Evolutionary conservation across 768 basidiomycete species (phyloP).

Genomic region (Astraeus odoratus): DNA sequence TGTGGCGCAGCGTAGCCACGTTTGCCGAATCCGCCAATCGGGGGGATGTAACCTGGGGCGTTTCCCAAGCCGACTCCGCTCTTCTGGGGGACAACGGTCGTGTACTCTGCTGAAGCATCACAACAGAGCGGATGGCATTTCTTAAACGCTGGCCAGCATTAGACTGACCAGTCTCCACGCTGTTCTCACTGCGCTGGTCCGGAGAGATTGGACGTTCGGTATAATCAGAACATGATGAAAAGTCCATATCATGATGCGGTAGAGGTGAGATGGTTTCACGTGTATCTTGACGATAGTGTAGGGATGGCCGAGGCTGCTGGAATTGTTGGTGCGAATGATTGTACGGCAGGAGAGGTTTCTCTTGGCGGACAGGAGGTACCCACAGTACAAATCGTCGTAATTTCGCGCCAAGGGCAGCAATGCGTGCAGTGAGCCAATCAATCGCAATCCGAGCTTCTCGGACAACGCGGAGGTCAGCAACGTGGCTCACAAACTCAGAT

Average conservation of each 20-base stretch:
- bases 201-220: conserved; percentile 22
- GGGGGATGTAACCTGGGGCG: conserved; percentile 24
- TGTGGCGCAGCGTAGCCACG: conserved; percentile 30
- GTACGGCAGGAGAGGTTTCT: conserved; percentile 17
- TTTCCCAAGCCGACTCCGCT: conserved; percentile 25
- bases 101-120: conserved; percentile 34
- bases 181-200: conserved; percentile 24
- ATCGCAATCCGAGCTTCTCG: conserved; percentile 18
- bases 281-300: conserved; percentile 10
- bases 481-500: conserved; percentile 18
- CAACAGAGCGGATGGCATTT: conserved; percentile 40
- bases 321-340: conserved; percentile 15
- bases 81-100: conserved; percentile 25
- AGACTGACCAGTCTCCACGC: conserved; percentile 17
- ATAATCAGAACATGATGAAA: conserved; percentile 20
- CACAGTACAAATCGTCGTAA: conserved; percentile 18
- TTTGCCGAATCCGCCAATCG: conserved; percentile 28
- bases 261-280: conserved; percentile 15
- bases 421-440: conserved; percentile 18
- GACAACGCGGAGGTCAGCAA: conserved; percentile 22
- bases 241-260: conserved; percentile 16
- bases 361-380: conserved; percentile 16
- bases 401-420: conserved; percentile 14
- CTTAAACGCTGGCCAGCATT: conserved; percentile 32
- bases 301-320: conserved; percentile 8